phyloP scores from a whole-genome alignment of 306 rosid species.

The Quercus cerris region DNA sequence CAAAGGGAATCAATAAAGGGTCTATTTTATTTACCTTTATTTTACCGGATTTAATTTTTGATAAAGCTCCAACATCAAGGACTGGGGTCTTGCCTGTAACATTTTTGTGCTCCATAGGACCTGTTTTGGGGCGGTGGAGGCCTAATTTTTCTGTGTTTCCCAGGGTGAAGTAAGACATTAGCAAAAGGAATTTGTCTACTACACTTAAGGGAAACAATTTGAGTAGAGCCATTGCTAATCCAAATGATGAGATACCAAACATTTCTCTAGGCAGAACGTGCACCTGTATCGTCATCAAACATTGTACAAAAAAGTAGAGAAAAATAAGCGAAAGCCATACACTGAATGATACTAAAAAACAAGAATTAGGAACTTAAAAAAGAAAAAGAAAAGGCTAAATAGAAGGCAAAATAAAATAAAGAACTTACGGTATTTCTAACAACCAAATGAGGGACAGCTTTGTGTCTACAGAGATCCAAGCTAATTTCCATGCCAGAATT shows the following conservation, averaged over 20 bases:
- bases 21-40: slow-evolving; percentile 50
- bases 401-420: not conserved
- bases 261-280: slow-evolving; percentile 90
- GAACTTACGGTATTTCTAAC: slow-evolving; percentile 79
- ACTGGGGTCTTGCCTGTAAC: slow-evolving; percentile 91
- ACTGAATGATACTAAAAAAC: no score
- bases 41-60: slow-evolving; percentile 67
- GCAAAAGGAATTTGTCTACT: slow-evolving; percentile 68
- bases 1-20: not conserved
- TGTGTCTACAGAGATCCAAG: slow-evolving; percentile 80
- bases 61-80: slow-evolving; percentile 78
- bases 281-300: slow-evolving; percentile 46
- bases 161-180: slow-evolving; percentile 38
- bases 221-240: slow-evolving; percentile 62
- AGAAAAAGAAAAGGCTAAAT: slow-evolving; percentile 23
- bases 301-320: slow-evolving; percentile 15
- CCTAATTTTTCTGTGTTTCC: slow-evolving; percentile 80
- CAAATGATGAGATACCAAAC: slow-evolving; percentile 84
- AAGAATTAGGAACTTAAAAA: not conserved
- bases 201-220: slow-evolving; percentile 69
- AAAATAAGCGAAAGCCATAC: not conserved
- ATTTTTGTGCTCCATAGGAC: slow-evolving; percentile 83
- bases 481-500: slow-evolving; percentile 99
- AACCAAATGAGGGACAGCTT: slow-evolving; percentile 77
- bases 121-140: slow-evolving; percentile 82